phyloP scores from a whole-genome alignment of 495 filamentous ascomycete genomes.

The Chaetomium tenue region DNA sequence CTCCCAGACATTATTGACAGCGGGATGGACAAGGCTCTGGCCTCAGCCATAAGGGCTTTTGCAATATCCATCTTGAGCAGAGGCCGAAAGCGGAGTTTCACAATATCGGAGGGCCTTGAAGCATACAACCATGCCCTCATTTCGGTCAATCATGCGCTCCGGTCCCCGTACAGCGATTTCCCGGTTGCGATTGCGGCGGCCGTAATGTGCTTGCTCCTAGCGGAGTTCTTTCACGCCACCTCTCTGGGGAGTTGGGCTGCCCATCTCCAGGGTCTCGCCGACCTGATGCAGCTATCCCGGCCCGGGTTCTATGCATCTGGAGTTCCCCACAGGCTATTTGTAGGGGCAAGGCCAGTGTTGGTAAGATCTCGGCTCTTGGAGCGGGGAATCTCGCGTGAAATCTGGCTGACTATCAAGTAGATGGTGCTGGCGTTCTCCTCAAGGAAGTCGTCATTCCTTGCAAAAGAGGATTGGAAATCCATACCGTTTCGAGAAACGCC shows the following conservation, averaged over 20 bases:
- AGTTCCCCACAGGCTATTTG: constrained; percentile 37
- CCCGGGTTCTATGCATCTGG: constrained; percentile 31
- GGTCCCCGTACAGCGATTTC: constrained; percentile 15
- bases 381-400: neutral
- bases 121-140: constrained; percentile 34
- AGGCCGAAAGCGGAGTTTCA: neutral
- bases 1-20: constrained; percentile 32
- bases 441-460: constrained; percentile 31
- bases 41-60: neutral
- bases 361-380: constrained; percentile 20
- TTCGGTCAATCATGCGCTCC: constrained; percentile 30
- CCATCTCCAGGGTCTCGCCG: constrained; percentile 36
- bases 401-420: constrained; percentile 1
- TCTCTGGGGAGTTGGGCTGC: constrained; percentile 28
- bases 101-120: constrained; percentile 23
- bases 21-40: neutral
- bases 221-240: constrained; percentile 37
- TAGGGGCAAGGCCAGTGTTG: constrained; percentile 38
- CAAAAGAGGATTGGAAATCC: constrained; percentile 30
- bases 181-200: constrained; percentile 31
- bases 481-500: constrained; percentile 32
- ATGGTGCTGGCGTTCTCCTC: constrained; percentile 4
- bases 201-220: constrained; percentile 42
- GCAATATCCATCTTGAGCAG: neutral
- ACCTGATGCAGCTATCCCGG: constrained; percentile 32